Percentiles rank a stretch among this genome's conserved stretches.
Evolutionary conservation across 192 early-diverging fungal species (phyloP).

Genomic region (Allomyces arbusculus): DNA sequence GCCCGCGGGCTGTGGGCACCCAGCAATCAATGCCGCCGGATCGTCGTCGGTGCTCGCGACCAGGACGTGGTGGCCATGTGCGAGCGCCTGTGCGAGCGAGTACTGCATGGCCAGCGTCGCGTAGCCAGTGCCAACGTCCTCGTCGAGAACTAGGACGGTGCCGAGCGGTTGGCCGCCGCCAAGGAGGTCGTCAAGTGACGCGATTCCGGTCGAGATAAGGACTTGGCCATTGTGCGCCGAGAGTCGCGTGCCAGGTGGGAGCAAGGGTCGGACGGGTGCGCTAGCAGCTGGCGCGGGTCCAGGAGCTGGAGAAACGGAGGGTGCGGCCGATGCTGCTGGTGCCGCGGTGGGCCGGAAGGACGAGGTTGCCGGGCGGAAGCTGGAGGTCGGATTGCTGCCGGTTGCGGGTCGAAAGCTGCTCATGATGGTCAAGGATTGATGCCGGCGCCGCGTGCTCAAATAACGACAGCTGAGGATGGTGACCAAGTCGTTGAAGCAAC

Average conservation of each 20-base stretch:
- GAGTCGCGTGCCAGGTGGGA: conserved; percentile 47
- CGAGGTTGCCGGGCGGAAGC: too few relatives aligned
- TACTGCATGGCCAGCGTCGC: conserved; percentile 57
- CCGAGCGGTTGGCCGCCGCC: conserved; percentile 79
- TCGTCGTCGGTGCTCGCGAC: conserved; percentile 47
- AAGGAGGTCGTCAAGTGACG: conserved; percentile 63
- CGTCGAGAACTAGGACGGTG: conserved; percentile 49
- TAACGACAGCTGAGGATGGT: too few relatives aligned
- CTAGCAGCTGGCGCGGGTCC: not conserved
- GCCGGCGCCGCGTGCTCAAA: too few relatives aligned
- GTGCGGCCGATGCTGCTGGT: not conserved
- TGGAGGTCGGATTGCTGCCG: too few relatives aligned
- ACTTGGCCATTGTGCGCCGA: conserved; percentile 59
- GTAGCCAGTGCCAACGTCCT: conserved; percentile 65
- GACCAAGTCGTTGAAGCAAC: too few relatives aligned
- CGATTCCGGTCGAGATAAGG: conserved; percentile 61
- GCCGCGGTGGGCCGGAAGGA: not conserved
- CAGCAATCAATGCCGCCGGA: conserved; percentile 24
- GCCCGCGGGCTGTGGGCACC: not conserved
- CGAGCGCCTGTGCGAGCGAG: conserved; percentile 70
- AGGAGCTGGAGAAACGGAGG: not conserved
- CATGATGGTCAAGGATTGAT: too few relatives aligned
- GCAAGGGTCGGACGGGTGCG: conserved; percentile 27
- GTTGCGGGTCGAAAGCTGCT: too few relatives aligned
- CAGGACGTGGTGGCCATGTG: conserved; percentile 44